Percentiles rank a stretch among this genome's conserved stretches.
Evolutionary conservation across 306 rosid species (phyloP).

Genomic region (Trifolium repens): DNA sequence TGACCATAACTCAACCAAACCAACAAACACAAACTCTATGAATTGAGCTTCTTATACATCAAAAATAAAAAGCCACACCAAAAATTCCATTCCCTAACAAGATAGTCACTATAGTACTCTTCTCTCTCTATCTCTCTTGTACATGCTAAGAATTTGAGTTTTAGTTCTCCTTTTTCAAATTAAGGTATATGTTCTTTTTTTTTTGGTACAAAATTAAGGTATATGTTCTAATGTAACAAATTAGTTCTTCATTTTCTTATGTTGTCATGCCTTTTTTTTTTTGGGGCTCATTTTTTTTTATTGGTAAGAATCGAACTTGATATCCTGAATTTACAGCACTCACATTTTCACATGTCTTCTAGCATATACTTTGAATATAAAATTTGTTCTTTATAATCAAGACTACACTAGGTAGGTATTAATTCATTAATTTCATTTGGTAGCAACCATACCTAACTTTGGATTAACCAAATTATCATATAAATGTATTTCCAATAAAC

Average conservation of each 20-base stretch:
- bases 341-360: no score
- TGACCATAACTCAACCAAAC: constrained; percentile 11
- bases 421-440: not conserved
- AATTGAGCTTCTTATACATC: constrained; percentile 40
- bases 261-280: no score
- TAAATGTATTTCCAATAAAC: not conserved
- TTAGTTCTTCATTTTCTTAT: not conserved
- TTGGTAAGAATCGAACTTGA: not conserved
- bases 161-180: constrained; percentile 24
- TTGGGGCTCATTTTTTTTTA: no score
- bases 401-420: not conserved
- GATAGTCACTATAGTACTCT: not conserved
- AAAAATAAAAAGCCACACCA: constrained; percentile 52
- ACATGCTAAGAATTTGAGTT: constrained; percentile 20
- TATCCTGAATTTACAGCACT: no score
- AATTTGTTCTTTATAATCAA: constrained; percentile 11
- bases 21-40: constrained; percentile 31
- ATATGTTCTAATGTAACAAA: constrained; percentile 5
- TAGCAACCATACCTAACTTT: constrained; percentile 9
- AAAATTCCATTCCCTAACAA: constrained; percentile 42
- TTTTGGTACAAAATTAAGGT: no score
- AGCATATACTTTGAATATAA: no score
- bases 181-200: constrained; percentile 43
- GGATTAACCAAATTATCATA: not conserved
- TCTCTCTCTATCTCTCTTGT: not conserved